phyloP scores from a whole-genome alignment of 441 rosid species.

The Capsella rubella region DNA sequence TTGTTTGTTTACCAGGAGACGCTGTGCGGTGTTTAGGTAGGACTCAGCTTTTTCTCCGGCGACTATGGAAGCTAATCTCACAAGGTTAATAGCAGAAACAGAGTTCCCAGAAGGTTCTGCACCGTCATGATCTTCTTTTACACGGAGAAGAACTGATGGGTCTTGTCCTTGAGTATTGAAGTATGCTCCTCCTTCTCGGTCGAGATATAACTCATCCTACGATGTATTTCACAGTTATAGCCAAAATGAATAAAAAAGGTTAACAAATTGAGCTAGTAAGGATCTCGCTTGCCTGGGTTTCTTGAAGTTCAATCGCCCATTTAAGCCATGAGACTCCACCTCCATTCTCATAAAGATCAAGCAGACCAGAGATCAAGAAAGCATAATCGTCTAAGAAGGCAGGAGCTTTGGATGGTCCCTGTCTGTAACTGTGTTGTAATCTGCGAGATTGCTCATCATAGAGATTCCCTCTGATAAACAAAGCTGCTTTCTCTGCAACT shows the following conservation, averaged over 20 bases:
- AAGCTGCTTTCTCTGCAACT: conserved; percentile 88
- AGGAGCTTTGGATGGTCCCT: conserved; percentile 93
- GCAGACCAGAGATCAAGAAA: conserved; percentile 81
- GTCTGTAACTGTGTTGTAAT: conserved; percentile 81
- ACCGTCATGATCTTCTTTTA: conserved; percentile 97
- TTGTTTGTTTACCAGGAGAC: conserved; percentile 65
- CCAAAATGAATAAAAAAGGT: conserved; percentile 3
- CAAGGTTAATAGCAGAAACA: conserved; percentile 81
- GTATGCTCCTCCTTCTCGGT: conserved; percentile 90
- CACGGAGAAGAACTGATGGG: conserved; percentile 87
- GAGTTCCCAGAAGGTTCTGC: conserved; percentile 99
- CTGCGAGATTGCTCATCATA: conserved; percentile 67
- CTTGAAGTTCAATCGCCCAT: conserved; percentile 85
- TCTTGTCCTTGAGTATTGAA: conserved; percentile 90
- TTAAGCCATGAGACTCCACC: conserved; percentile 67
- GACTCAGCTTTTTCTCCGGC: conserved; percentile 58
- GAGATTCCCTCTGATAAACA: conserved; percentile 72
- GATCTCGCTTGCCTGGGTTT: conserved; percentile 64
- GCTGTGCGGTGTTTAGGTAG: conserved; percentile 74
- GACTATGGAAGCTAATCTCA: conserved; percentile 78
- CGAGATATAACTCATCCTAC: conserved; percentile 91
- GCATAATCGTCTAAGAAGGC: conserved; percentile 97
- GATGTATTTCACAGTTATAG: conserved; percentile 3
- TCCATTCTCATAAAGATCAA: conserved; percentile 86
- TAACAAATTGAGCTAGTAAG: background rate